Evolutionary conservation across 495 filamentous ascomycete genomes (phyloP).

Genomic region (Tuber umbilicatum): DNA sequence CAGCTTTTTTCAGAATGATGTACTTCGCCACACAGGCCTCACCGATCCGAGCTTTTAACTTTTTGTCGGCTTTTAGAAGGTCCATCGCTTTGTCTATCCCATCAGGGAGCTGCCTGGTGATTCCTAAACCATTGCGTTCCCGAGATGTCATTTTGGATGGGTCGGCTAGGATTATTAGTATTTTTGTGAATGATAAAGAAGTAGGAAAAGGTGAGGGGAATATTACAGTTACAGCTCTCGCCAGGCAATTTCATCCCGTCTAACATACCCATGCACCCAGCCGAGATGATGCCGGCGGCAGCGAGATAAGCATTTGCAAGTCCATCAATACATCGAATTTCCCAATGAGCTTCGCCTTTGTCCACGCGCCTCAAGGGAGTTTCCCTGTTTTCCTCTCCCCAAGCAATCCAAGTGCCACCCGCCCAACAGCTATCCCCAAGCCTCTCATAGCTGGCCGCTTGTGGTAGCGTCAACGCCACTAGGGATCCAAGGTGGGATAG

Average conservation of each 20-base stretch:
- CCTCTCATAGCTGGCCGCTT: constrained; percentile 56
- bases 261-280: constrained; percentile 57
- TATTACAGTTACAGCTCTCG: constrained; percentile 43
- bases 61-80: constrained; percentile 47
- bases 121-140: constrained; percentile 51
- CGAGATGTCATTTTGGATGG: constrained; percentile 49
- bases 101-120: constrained; percentile 50
- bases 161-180: constrained; percentile 43
- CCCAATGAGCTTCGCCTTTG: constrained; percentile 54
- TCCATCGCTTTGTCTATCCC: constrained; percentile 52
- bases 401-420: constrained; percentile 64
- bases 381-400: constrained; percentile 74
- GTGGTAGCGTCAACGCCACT: constrained; percentile 59
- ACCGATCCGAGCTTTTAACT: constrained; percentile 49
- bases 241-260: constrained; percentile 46
- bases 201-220: not conserved
- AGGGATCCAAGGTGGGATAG: constrained; percentile 59
- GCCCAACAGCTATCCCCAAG: constrained; percentile 65
- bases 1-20: constrained; percentile 54
- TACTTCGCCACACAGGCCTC: constrained; percentile 54
- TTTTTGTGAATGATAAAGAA: not conserved
- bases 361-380: constrained; percentile 56
- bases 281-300: constrained; percentile 58
- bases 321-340: constrained; percentile 64
- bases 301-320: constrained; percentile 67